phyloP scores from a whole-genome alignment of 352 stramenopile genomes.

The Globisporangium spiculum region DNA sequence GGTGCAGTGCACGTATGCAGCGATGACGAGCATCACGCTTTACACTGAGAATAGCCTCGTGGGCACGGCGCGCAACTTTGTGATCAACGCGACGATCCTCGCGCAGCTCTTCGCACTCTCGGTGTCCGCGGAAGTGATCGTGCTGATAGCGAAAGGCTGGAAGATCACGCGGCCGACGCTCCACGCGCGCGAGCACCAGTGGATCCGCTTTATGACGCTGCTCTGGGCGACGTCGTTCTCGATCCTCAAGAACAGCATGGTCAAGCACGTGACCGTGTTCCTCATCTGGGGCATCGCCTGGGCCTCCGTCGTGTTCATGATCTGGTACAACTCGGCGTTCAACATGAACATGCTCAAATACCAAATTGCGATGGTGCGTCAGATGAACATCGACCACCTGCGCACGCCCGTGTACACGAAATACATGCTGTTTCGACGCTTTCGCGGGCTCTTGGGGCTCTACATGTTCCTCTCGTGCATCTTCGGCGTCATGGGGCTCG shows the following conservation, averaged over 20 bases:
- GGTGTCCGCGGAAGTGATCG: constrained; percentile 41
- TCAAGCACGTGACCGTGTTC: constrained; percentile 41
- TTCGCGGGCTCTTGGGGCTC: constrained; percentile 38
- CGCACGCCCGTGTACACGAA: constrained; percentile 64
- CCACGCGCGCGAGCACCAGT: constrained; percentile 41
- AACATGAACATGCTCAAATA: constrained; percentile 73
- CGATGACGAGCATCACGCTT: constrained; percentile 28
- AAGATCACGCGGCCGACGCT: constrained; percentile 60
- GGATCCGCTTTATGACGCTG: constrained; percentile 55
- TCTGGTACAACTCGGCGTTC: constrained; percentile 70
- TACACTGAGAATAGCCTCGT: constrained; percentile 30
- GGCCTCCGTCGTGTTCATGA: constrained; percentile 55
- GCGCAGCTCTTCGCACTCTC: constrained; percentile 43
- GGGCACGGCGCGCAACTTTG: constrained; percentile 33
- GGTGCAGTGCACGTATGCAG: constrained; percentile 28
- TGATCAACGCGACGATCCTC: constrained; percentile 36
- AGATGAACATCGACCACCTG: constrained; percentile 40
- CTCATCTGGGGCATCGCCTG: constrained; percentile 55
- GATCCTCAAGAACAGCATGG: constrained; percentile 36
- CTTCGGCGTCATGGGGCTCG: constrained; percentile 37
- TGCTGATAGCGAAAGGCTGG: constrained; percentile 69
- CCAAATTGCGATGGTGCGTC: constrained; percentile 57
- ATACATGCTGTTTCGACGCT: constrained; percentile 58
- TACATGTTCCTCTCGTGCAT: constrained; percentile 60
- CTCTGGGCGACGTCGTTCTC: constrained; percentile 44